Percentiles rank a stretch among this genome's conserved stretches.
Conservation (phyloP, 768 basidiomycete genomes). For the Lactifluus echinatus region DNA sequence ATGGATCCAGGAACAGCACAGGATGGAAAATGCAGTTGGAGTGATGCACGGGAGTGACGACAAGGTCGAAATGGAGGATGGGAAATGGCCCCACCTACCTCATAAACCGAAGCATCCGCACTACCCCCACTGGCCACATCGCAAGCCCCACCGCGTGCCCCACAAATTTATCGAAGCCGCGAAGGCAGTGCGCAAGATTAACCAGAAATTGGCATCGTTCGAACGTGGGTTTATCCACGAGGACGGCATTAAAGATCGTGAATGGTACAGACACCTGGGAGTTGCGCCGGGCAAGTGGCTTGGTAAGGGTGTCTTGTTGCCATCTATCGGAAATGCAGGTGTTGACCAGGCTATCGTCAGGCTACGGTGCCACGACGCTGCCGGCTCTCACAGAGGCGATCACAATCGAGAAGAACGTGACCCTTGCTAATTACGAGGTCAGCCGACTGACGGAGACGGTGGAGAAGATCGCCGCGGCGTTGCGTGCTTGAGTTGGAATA, state of each 20-base stretch:
- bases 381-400: constrained; percentile 76
- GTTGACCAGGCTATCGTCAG: constrained; percentile 28
- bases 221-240: constrained; percentile 76
- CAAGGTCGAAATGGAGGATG: neutral
- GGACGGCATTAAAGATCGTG: constrained; percentile 66
- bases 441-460: constrained; percentile 46
- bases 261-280: constrained; percentile 82
- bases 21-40: neutral
- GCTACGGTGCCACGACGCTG: constrained; percentile 79
- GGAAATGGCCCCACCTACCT: constrained; percentile 5
- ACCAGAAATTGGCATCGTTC: constrained; percentile 60
- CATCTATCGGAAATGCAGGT: neutral
- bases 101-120: constrained; percentile 4
- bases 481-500: constrained; percentile 12
- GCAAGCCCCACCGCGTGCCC: constrained; percentile 18
- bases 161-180: constrained; percentile 47
- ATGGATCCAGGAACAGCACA: neutral
- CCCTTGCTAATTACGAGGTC: constrained; percentile 53
- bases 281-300: constrained; percentile 85
- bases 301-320: constrained; percentile 39
- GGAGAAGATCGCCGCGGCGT: constrained; percentile 31
- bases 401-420: constrained; percentile 54
- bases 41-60: neutral
- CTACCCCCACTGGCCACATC: constrained; percentile 10
- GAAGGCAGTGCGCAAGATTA: constrained; percentile 48